Percentiles rank a stretch among this genome's conserved stretches.
These are phyloP conservation scores for Rhizopus delemar DNA, from an alignment of 371 early-diverging fungal species.

Conservation along the genomic window DNA sequence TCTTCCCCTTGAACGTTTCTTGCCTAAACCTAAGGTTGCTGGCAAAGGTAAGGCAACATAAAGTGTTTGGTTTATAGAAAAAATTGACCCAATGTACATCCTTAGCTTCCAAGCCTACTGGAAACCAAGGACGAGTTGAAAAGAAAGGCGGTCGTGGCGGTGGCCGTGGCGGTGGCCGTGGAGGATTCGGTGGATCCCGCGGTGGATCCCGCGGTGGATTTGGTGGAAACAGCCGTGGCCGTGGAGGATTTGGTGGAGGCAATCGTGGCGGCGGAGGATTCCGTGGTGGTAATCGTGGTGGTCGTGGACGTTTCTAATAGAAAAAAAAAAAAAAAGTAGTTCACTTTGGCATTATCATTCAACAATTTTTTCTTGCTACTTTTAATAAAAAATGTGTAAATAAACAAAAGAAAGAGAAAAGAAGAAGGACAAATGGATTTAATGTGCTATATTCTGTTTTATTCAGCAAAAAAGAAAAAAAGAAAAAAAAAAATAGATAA, in stretches of 20 bases:
- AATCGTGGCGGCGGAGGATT: slow-evolving; percentile 15
- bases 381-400: not conserved
- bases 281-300: slow-evolving; percentile 12
- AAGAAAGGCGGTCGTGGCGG: slow-evolving; percentile 49
- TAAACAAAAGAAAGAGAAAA: too few relatives aligned
- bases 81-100: not conserved
- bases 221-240: slow-evolving; percentile 7
- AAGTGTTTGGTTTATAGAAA: not conserved
- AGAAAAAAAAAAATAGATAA: not conserved
- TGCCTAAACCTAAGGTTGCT: slow-evolving; percentile 89
- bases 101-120: slow-evolving; percentile 40
- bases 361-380: too few relatives aligned
- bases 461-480: slow-evolving; percentile 1
- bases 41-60: slow-evolving; percentile 49
- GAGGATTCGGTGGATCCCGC: slow-evolving; percentile 14
- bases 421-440: too few relatives aligned
- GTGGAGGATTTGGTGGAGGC: slow-evolving; percentile 13
- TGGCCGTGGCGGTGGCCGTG: slow-evolving; percentile 23
- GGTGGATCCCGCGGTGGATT: slow-evolving; percentile 12
- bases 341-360: not conserved
- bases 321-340: not conserved
- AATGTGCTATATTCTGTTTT: not conserved
- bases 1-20: slow-evolving; percentile 93
- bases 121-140: slow-evolving; percentile 52
- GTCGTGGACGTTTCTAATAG: slow-evolving; percentile 8